A percentile compares a stretch with the other conserved stretches of the same genome.
phyloP scores from a whole-genome alignment of 768 basidiomycete genomes.

The Phaffia tasmanica region DNA sequence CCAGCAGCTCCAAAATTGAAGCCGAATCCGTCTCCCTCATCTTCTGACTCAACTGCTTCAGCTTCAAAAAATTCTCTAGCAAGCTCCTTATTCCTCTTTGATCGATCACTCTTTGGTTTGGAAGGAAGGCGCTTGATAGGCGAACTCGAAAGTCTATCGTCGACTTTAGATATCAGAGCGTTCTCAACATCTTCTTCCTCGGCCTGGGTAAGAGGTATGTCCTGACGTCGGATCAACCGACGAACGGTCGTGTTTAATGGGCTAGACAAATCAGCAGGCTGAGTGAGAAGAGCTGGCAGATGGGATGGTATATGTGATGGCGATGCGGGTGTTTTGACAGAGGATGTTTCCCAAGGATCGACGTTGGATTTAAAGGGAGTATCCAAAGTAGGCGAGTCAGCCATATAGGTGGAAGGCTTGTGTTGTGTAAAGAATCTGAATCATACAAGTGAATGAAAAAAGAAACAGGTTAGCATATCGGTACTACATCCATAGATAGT shows the following conservation, averaged over 20 bases:
- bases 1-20: constrained; percentile 19
- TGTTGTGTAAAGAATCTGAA: constrained; percentile 35
- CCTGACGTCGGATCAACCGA: too few species aligned
- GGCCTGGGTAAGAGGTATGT: too few species aligned
- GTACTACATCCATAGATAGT: not conserved
- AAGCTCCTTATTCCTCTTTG: not conserved
- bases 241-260: constrained; percentile 14
- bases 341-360: not conserved
- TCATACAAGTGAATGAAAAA: not conserved
- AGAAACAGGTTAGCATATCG: not conserved
- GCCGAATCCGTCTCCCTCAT: constrained; percentile 34
- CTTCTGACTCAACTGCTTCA: constrained; percentile 34
- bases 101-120: too few species aligned
- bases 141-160: too few species aligned
- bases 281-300: too few species aligned
- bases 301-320: not conserved
- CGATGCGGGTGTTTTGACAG: not conserved
- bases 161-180: too few species aligned
- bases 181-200: too few species aligned
- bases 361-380: not conserved
- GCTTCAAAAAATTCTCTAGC: constrained; percentile 29
- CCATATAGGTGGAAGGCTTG: constrained; percentile 27
- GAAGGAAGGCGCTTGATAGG: too few species aligned
- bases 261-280: constrained; percentile 24
- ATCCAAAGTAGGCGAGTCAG: constrained; percentile 9